Base-by-base conservation (phyloP, 495 filamentous ascomycete species). In the Neurospora sp. region DNA sequence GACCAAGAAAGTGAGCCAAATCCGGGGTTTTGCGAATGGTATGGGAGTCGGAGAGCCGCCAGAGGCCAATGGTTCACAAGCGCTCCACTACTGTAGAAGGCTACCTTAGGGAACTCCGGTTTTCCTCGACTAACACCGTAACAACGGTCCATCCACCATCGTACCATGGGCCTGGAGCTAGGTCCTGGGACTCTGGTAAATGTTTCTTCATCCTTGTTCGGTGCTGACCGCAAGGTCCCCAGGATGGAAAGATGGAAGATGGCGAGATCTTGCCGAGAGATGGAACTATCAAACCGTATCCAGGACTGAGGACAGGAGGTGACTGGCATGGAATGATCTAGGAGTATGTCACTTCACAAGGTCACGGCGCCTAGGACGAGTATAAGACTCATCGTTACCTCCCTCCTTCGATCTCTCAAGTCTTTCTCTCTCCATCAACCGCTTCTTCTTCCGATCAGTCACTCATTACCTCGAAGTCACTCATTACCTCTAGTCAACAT, bases 401-500 rank as follows among this genome's bases (percentile, higher is more conserved):
- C 54, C 27, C 54, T 62, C 27, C 11, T 31, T 12, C 23, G 27
- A 35, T 66, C 27, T 18, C 27, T 37, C 54, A 12, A 16, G 27
- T 18, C 49, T 66, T 37, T 37, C 12, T 9, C 14, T 66, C 54
- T 12, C 54, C 27, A 66, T 27, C 23, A 11, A 62, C 54, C 27
- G 54, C 54, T 5, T 2, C 27, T 62, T 40, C 49, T 3, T 10
- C 62, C 42, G n/a, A 23, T 42, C 54, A 31, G 31, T 31, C 31
- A 31, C 31, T 31, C 31, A 31, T 31, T 31, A 31, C 31, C 31
- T 31, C 31, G 31, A 46, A 31, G 41, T 44, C 71, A 44, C 44
- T 42, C 72, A 60, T 46, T 46, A 46, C 8, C 42, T 10, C 3
- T n/a, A n/a, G 27, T 27, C 76, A 78, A 23, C 20, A 81, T 81